Conservation (phyloP, 768 basidiomycete species). For the Leccinum aurantiacum region DNA sequence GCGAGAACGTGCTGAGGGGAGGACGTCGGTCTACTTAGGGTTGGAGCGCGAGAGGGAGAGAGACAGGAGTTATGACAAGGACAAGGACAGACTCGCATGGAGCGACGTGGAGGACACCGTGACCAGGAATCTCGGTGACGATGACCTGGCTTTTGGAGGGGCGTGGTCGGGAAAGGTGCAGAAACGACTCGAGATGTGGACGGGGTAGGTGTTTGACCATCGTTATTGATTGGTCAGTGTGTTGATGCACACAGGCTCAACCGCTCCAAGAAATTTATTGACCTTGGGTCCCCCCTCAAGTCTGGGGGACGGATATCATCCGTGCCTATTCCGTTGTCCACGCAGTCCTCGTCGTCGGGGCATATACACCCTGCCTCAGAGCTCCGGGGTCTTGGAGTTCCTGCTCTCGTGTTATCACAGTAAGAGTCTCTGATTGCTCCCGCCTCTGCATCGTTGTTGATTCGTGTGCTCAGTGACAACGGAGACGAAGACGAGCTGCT, state of each 20-base stretch:
- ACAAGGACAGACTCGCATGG: conserved; percentile 28
- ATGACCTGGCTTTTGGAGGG: conserved; percentile 35
- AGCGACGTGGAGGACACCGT: conserved; percentile 32
- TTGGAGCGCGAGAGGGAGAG: conserved; percentile 30
- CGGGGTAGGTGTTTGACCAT: conserved; percentile 38
- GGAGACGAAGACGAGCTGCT: conserved; percentile 65
- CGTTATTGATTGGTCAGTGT: background rate
- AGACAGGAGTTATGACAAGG: conserved; percentile 28
- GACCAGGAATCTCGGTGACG: conserved; percentile 28
- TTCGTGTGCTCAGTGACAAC: conserved; percentile 18
- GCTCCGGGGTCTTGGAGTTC: conserved; percentile 31
- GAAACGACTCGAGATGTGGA: conserved; percentile 50
- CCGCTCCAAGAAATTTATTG: conserved; percentile 34
- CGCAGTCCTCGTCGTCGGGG: conserved; percentile 37
- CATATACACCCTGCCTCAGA: conserved; percentile 29
- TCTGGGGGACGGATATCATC: conserved; percentile 25
- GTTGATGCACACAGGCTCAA: conserved; percentile 31
- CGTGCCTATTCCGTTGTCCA: conserved; percentile 32
- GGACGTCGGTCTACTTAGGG: conserved; percentile 9
- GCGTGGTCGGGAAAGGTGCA: conserved; percentile 44
- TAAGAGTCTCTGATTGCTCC: conserved; percentile 17
- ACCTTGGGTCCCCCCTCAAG: conserved; percentile 27
- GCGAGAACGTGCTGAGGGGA: conserved; percentile 31
- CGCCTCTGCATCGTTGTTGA: background rate
- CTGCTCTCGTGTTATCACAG: conserved; percentile 43